phyloP scores from a whole-genome alignment of 2,329 filamentous ascomycete genomes.

The Alternaria postmessia region DNA sequence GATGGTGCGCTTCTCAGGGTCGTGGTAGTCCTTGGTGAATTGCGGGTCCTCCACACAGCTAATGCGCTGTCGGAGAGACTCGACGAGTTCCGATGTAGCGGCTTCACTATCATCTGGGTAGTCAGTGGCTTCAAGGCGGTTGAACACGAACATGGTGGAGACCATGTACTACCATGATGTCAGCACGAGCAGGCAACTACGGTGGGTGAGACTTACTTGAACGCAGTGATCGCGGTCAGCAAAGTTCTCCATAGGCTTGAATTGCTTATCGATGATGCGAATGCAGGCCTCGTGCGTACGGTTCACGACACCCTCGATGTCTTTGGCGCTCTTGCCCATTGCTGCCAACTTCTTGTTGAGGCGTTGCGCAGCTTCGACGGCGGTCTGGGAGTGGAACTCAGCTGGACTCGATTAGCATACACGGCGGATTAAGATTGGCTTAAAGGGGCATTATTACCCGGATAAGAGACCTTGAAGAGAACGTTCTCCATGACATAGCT shows the following conservation, averaged over 20 bases:
- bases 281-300: constrained; percentile 98
- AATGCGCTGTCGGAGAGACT: constrained; percentile 92
- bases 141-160: constrained; percentile 92
- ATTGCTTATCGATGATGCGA: constrained; percentile 99
- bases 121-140: constrained; percentile 90
- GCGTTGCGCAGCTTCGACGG: constrained; percentile 91
- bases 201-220: constrained; percentile 62
- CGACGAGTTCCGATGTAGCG: constrained; percentile 86
- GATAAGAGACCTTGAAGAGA: constrained; percentile 99
- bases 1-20: constrained; percentile 92
- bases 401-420: constrained; percentile 57
- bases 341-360: constrained; percentile 83
- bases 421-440: background rate
- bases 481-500: constrained; percentile 99
- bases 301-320: constrained; percentile 90
- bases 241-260: constrained; percentile 99
- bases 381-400: constrained; percentile 98
- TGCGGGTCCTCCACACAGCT: constrained; percentile 94
- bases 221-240: constrained; percentile 99
- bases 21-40: constrained; percentile 95
- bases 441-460: constrained; percentile 66
- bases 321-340: constrained; percentile 87
- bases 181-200: constrained; percentile 21
- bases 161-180: constrained; percentile 78
- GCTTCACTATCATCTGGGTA: constrained; percentile 94